A percentile compares a stretch with the other conserved stretches of the same genome.
Conservation (phyloP, 495 filamentous ascomycete genomes). For the Tuber borchii region DNA sequence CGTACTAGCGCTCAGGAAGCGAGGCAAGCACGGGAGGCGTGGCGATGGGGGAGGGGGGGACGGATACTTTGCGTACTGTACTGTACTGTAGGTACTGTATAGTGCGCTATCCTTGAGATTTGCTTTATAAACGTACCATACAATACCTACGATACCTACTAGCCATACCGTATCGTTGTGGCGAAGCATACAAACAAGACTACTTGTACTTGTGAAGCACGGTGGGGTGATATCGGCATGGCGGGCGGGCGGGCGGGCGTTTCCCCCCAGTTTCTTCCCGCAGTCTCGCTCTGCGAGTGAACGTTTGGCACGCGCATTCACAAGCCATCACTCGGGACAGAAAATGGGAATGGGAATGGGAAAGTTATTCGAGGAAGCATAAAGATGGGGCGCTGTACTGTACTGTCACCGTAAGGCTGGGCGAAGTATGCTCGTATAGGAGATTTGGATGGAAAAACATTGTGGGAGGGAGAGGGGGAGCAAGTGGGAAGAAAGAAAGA, state of each 20-base stretch:
- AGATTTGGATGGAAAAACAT: no score
- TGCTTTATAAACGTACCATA: not conserved
- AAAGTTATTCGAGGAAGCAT: no score
- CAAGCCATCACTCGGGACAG: not conserved
- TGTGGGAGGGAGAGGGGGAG: no score
- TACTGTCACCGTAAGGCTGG: no score
- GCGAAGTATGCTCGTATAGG: no score
- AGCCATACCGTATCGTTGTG: not conserved
- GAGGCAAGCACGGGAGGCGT: not conserved
- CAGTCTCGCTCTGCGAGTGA: not conserved
- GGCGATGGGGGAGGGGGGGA: not conserved
- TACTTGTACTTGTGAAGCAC: not conserved
- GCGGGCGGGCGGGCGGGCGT: not conserved
- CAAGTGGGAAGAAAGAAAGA: no score
- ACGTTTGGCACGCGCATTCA: not conserved
- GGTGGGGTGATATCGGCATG: not conserved
- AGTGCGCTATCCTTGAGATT: not conserved
- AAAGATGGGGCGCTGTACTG: no score
- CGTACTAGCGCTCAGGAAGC: not conserved
- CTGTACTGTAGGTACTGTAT: no score
- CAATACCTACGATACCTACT: not conserved
- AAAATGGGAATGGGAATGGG: no score
- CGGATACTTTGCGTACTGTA: not conserved
- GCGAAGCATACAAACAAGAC: not conserved
- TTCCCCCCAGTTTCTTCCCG: no score